These are phyloP conservation scores for Streptanthus diversifolius DNA, from an alignment of 345 rosid genomes.

Conservation along the genomic window DNA sequence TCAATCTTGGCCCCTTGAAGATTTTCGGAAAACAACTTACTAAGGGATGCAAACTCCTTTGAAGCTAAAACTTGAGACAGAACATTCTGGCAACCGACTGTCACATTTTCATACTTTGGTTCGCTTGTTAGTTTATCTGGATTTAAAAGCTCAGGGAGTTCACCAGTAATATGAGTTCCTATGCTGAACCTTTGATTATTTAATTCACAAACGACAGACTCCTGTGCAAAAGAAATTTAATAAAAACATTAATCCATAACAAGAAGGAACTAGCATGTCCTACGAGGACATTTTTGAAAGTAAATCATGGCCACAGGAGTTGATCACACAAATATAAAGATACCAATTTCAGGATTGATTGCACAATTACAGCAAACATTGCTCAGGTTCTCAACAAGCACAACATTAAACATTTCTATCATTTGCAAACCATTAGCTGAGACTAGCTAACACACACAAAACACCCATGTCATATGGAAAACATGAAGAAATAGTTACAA, in stretches of 20 bases:
- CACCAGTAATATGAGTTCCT: conserved; percentile 40
- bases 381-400: not conserved
- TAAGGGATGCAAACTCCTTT: conserved; percentile 64
- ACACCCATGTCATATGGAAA: conserved; percentile 7
- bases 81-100: conserved; percentile 58
- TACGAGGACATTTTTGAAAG: conserved; percentile 2
- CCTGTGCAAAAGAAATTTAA: conserved; percentile 43
- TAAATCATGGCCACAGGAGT: not conserved
- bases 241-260: not conserved
- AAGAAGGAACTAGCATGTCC: not conserved
- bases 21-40: conserved; percentile 66
- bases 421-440: conserved; percentile 6
- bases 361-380: not conserved
- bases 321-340: not conserved
- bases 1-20: conserved; percentile 63
- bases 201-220: conserved; percentile 34
- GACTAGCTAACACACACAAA: conserved; percentile 11
- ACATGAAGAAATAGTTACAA: not conserved
- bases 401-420: not conserved
- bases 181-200: conserved; percentile 24
- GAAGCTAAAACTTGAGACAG: conserved; percentile 62
- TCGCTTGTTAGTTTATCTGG: conserved; percentile 41
- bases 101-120: conserved; percentile 37
- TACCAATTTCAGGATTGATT: not conserved
- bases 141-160: conserved; percentile 30